These are phyloP conservation scores for Corymbia citriodora DNA, from an alignment of 441 rosid species.

Conservation along the genomic window DNA sequence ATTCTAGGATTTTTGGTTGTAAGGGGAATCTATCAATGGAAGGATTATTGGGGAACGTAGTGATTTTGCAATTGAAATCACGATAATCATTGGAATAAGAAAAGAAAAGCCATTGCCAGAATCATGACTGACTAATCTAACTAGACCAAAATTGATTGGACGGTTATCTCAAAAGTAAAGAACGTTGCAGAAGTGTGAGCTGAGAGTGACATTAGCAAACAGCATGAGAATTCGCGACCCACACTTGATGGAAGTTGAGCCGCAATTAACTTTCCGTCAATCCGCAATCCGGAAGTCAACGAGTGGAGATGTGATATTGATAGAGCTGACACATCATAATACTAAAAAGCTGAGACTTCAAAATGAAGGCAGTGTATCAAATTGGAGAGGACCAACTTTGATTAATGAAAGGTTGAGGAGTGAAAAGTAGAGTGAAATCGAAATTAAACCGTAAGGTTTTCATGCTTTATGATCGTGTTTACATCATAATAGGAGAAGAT, in stretches of 20 bases:
- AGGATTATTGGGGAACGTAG: background rate
- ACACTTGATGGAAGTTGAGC: no score
- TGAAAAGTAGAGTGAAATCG: background rate
- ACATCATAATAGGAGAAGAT: background rate
- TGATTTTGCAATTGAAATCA: background rate
- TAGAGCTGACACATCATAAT: no score
- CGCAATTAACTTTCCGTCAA: no score
- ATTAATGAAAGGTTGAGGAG: background rate
- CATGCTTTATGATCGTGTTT: background rate
- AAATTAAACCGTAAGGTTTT: background rate
- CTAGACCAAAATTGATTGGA: background rate
- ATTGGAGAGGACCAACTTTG: background rate
- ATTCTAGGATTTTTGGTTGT: background rate
- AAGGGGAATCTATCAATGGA: background rate
- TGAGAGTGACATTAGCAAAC: no score
- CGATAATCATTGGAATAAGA: background rate
- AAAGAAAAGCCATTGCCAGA: background rate
- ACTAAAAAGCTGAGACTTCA: background rate
- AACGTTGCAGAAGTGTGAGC: background rate
- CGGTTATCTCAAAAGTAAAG: no score
- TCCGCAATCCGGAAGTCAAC: no score
- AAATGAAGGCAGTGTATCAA: rapidly evolving
- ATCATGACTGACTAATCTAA: background rate
- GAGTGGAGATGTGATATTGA: no score
- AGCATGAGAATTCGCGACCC: no score